Evolutionary conservation across 345 rosid genomes (phyloP), one percentile per base, ranked within the genome.

Genomic region (Camelina hispida): DNA sequence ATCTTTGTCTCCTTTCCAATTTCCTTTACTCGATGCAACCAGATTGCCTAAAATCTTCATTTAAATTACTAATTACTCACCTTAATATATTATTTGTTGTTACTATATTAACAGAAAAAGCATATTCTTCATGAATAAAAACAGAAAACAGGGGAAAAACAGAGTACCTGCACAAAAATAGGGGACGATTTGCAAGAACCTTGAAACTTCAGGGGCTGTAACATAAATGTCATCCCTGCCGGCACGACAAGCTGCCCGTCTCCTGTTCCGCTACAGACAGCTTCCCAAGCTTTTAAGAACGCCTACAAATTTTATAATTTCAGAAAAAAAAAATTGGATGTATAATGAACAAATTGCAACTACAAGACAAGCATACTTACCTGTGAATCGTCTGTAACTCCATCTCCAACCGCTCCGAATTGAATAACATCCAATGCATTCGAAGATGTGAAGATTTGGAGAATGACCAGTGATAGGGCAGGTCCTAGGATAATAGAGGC

Each of bases 171-270:
- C 38, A 85, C 2, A 35, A 71, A 37, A 63, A 83, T 9, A 11
- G 51, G 48, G 66, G 81, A 32, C 4, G 78, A 75, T 59, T 75
- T 77, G 81, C 88, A 83, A 37, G 82, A 77, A 35, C 86, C 88
- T 35, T 51, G 44, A 69, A 83, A 85, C 12, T 15, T 69, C 37
- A 83, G 34, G 48, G 85, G 85, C 48, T 69, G 79, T 37, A 85
- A 54, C 58, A 81, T 35, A 72, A 83, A 83, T 38, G 74, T 54
- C 55, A 37, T 48, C 4, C 69, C 80, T 23, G 68, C 38, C 6
- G 88, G 88, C 2, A 77, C 71, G 53, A 65, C 22, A 9, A 85
- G 67, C 12, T 56, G 50, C 62, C 66, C 47, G 44, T 55, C 68
- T 56, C 63, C 79, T 54, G 25, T 4, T 7, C 73, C 81, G 46